Evolutionary conservation across 1,284 basidiomycete genomes (phyloP).

Genomic region (Anthracocystis panici-leucophaei): DNA sequence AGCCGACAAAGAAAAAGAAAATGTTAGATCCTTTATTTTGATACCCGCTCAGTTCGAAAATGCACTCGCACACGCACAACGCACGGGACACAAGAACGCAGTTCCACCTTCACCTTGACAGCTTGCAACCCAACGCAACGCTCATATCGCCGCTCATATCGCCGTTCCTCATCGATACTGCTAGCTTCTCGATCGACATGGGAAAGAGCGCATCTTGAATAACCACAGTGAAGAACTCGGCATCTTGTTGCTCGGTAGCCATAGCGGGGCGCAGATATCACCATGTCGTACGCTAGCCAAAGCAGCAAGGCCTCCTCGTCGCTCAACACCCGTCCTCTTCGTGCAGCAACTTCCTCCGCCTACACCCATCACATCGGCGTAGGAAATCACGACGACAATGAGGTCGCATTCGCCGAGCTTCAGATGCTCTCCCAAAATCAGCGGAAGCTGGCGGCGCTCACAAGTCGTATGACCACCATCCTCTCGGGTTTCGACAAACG

Average conservation of each 20-base stretch:
- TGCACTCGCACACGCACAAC: neutral
- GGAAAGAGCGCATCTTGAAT: neutral
- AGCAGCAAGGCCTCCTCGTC: slow-evolving; percentile 30
- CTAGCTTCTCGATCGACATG: neutral
- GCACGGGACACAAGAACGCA: slow-evolving; percentile 14
- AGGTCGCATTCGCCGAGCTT: slow-evolving; percentile 69
- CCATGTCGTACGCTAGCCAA: slow-evolving; percentile 28
- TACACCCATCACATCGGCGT: slow-evolving; percentile 10
- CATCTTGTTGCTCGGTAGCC: neutral
- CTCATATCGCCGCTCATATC: neutral
- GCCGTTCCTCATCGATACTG: neutral
- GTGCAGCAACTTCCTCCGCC: slow-evolving; percentile 9
- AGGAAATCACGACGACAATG: slow-evolving; percentile 45
- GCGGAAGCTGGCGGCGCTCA: slow-evolving; percentile 68
- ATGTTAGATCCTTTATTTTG: neutral
- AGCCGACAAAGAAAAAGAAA: slow-evolving; percentile 16
- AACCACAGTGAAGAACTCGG: neutral
- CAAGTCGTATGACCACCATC: slow-evolving; percentile 69
- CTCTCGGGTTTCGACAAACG: slow-evolving; percentile 71
- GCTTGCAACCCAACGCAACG: neutral
- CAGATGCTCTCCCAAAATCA: slow-evolving; percentile 70
- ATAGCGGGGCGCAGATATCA: neutral
- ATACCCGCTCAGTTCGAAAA: neutral
- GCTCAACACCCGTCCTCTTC: slow-evolving; percentile 1
- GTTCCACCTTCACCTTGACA: neutral